Evolutionary conservation across 1,284 basidiomycete genomes (phyloP).

Genomic region (Cryptococcus neoformans): DNA sequence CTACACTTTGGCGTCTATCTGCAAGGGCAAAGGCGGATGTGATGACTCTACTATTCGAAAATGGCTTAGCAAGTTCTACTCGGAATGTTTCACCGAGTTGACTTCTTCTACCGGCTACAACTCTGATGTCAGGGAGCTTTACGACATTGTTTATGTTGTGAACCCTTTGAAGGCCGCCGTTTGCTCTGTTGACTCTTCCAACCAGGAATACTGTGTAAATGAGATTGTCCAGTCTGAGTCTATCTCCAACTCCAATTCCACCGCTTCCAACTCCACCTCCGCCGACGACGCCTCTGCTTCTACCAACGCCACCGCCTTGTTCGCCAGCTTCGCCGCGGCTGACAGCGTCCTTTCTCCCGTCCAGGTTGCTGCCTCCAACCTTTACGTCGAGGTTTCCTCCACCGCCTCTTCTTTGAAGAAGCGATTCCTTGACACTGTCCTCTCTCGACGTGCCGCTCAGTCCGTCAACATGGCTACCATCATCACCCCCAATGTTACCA

Average conservation of each 20-base stretch:
- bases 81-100: slow-evolving; percentile 67
- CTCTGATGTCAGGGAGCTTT: slow-evolving; percentile 57
- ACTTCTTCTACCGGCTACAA: slow-evolving; percentile 51
- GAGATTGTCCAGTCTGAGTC: slow-evolving; percentile 44
- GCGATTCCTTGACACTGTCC: slow-evolving; percentile 25
- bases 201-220: slow-evolving; percentile 63
- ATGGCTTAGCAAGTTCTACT: slow-evolving; percentile 65
- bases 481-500: slow-evolving; percentile 63
- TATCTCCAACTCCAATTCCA: slow-evolving; percentile 16
- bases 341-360: slow-evolving; percentile 23
- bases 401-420: slow-evolving; percentile 23
- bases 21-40: slow-evolving; percentile 57
- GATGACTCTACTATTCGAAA: slow-evolving; percentile 58
- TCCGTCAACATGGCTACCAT: slow-evolving; percentile 35
- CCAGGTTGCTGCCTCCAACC: slow-evolving; percentile 36
- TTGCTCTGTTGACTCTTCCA: slow-evolving; percentile 67
- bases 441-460: slow-evolving; percentile 26
- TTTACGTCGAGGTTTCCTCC: slow-evolving; percentile 34
- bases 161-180: slow-evolving; percentile 63
- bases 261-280: slow-evolving; percentile 23
- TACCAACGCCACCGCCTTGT: slow-evolving; percentile 14
- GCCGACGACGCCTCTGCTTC: slow-evolving; percentile 11
- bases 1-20: slow-evolving; percentile 60
- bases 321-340: slow-evolving; percentile 17
- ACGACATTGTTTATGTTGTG: slow-evolving; percentile 74